phyloP scores from a whole-genome alignment of 306 rosid species.

The Cucurbita maxima region DNA sequence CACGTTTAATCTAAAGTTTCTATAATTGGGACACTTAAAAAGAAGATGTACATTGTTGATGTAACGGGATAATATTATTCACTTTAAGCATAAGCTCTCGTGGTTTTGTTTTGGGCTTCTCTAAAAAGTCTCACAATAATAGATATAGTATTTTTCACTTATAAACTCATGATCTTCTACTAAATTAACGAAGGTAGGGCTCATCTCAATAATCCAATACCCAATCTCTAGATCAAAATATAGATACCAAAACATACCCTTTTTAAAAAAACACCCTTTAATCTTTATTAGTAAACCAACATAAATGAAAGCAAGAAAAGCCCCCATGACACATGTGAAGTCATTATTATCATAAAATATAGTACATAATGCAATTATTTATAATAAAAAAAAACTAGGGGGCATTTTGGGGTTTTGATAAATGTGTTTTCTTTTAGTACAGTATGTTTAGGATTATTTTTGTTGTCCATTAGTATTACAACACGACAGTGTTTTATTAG shows the following conservation, averaged over 20 bases:
- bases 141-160: too few relatives aligned
- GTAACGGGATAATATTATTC: too few relatives aligned
- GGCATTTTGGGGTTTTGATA: not conserved
- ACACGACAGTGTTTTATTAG: conserved; percentile 1
- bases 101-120: too few relatives aligned
- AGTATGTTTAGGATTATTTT: not conserved
- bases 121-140: too few relatives aligned
- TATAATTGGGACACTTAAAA: too few relatives aligned
- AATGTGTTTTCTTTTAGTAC: not conserved
- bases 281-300: not conserved
- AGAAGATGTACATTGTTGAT: too few relatives aligned
- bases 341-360: not conserved
- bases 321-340: not conserved
- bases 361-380: not conserved
- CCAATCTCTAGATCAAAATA: not conserved
- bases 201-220: too few relatives aligned
- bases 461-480: conserved; percentile 1
- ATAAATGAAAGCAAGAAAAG: not conserved
- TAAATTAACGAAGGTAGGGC: too few relatives aligned
- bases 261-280: not conserved
- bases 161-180: too few relatives aligned
- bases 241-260: not conserved
- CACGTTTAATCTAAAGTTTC: too few relatives aligned
- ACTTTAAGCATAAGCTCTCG: too few relatives aligned
- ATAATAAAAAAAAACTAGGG: not conserved